These are phyloP conservation scores for Kockiozyma suomiensis DNA, from an alignment of 805 yeast genomes.

Conservation along the genomic window DNA sequence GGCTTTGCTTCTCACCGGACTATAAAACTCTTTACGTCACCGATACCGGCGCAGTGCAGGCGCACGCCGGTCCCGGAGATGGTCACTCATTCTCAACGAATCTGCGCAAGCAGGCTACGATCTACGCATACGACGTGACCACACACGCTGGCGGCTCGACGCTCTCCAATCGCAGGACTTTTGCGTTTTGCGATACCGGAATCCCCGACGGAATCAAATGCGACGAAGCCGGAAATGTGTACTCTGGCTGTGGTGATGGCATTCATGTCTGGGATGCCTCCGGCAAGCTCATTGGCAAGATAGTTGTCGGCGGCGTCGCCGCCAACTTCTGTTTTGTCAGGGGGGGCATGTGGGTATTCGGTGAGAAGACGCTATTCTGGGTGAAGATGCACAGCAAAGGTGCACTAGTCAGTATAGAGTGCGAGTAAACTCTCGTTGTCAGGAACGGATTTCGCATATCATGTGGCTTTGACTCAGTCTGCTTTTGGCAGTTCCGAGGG, in stretches of 20 bases:
- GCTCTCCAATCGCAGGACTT: slow-evolving; percentile 16
- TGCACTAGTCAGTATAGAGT: slow-evolving; percentile 22
- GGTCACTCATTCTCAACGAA: slow-evolving; percentile 23
- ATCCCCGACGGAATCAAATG: slow-evolving; percentile 32
- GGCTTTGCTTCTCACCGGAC: slow-evolving; percentile 33
- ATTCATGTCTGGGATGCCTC: slow-evolving; percentile 25
- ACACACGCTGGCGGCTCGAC: too few relatives aligned
- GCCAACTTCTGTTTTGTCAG: slow-evolving; percentile 31
- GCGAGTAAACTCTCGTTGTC: slow-evolving; percentile 8
- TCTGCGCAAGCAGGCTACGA: slow-evolving; percentile 21
- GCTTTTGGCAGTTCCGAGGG: too few relatives aligned
- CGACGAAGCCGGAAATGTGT: slow-evolving; percentile 27
- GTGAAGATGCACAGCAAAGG: slow-evolving; percentile 16
- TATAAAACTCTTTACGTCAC: slow-evolving; percentile 25
- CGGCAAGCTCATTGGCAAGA: slow-evolving; percentile 28
- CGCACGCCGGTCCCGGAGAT: slow-evolving; percentile 30
- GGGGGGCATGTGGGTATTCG: slow-evolving; percentile 31
- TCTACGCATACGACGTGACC: slow-evolving; percentile 30
- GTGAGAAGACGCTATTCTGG: slow-evolving; percentile 18
- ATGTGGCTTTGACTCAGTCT: too few relatives aligned
- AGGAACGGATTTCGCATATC: too few relatives aligned
- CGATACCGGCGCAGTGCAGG: slow-evolving; percentile 28
- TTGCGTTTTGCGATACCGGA: slow-evolving; percentile 29
- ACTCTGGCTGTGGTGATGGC: slow-evolving; percentile 33
- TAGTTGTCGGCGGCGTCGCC: slow-evolving; percentile 17